Conservation (phyloP, 345 rosid genomes). For the Cardamine chenopodiifolia region DNA sequence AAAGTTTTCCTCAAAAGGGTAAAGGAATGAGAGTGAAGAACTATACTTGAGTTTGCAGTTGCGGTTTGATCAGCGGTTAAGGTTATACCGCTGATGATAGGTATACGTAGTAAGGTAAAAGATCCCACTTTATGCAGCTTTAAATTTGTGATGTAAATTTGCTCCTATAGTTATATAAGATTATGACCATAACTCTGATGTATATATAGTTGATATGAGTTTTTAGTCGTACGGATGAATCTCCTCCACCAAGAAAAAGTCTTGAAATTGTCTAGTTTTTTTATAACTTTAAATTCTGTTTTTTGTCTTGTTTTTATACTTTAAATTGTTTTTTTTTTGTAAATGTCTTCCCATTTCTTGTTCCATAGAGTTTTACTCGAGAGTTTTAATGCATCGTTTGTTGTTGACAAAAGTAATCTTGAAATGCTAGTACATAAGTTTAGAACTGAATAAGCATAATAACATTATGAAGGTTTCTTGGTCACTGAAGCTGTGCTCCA, state of each 20-base stretch:
- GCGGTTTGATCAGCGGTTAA: constrained; percentile 5
- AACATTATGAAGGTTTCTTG: constrained; percentile 46
- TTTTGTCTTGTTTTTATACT: not conserved
- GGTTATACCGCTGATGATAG: not conserved
- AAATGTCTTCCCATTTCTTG: not conserved
- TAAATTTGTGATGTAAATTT: constrained; percentile 30
- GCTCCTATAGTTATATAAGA: not conserved
- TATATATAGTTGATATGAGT: constrained; percentile 21
- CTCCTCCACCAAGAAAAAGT: not conserved
- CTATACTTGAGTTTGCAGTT: too few relatives aligned
- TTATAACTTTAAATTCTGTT: not conserved
- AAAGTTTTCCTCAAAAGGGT: not conserved
- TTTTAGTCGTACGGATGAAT: constrained; percentile 17
- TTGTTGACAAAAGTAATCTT: not conserved
- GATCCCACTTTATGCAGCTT: constrained; percentile 15
- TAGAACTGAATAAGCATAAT: not conserved
- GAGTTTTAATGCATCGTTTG: not conserved
- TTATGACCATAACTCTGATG: constrained; percentile 17
- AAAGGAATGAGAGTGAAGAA: not conserved
- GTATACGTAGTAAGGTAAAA: constrained; percentile 16
- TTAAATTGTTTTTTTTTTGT: too few relatives aligned
- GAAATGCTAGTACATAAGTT: not conserved
- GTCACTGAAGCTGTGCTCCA: constrained; percentile 40
- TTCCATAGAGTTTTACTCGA: not conserved
- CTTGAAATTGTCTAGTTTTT: too few relatives aligned